Evolutionary conservation across 2,329 filamentous ascomycete genomes (phyloP).

Genomic region (Alternaria atra): DNA sequence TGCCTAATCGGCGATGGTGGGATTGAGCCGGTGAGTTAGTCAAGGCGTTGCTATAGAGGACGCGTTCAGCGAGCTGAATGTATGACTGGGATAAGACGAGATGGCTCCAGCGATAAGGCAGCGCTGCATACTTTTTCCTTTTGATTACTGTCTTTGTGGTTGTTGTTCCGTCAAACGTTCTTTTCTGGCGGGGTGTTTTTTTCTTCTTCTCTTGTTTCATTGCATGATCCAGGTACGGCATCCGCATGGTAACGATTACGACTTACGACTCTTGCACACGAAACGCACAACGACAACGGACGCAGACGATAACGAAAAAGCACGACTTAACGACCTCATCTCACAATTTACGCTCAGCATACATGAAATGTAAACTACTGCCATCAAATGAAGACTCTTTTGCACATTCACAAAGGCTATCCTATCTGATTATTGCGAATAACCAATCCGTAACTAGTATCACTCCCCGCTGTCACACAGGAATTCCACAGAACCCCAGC

Average conservation of each 20-base stretch:
- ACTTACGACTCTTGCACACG: conserved; percentile 5
- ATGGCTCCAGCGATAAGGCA: neutral
- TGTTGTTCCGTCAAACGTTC: neutral
- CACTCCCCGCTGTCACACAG: neutral
- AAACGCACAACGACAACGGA: neutral
- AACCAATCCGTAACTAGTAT: neutral
- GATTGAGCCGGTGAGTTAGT: conserved; percentile 31
- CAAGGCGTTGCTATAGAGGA: neutral
- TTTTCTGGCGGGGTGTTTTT: neutral
- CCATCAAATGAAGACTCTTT: neutral
- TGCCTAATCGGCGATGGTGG: conserved; percentile 47
- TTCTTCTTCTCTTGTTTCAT: neutral
- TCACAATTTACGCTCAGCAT: conserved; percentile 4
- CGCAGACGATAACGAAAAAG: conserved; percentile 1
- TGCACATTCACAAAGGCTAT: neutral
- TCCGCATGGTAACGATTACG: neutral
- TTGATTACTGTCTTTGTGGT: neutral
- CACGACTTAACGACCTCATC: neutral
- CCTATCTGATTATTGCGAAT: neutral
- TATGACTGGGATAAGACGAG: neutral
- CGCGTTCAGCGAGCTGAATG: neutral
- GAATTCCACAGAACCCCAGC: neutral
- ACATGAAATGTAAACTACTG: conserved; percentile 14
- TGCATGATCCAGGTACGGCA: conserved; percentile 3
- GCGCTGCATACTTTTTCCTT: neutral